Percentiles rank a stretch among this genome's conserved stretches.
These are phyloP conservation scores for Polyporus tsugae DNA, from an alignment of 1,284 basidiomycete genomes.

Conservation along the genomic window DNA sequence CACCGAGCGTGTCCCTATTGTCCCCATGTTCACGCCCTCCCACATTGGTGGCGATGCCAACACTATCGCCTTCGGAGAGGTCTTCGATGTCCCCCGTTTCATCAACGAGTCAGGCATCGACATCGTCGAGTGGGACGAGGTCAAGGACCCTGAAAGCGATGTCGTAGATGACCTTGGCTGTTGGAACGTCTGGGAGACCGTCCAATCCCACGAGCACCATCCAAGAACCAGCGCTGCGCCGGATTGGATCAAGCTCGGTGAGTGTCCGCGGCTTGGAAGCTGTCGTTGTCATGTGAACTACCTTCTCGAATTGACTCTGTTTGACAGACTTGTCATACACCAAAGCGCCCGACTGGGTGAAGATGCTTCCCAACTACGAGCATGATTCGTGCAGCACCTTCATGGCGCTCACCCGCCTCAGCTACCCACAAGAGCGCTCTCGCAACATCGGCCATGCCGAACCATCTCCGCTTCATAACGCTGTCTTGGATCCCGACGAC, in stretches of 20 bases:
- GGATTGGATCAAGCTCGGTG: slow-evolving; percentile 60
- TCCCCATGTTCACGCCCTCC: slow-evolving; percentile 71
- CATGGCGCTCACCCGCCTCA: slow-evolving; percentile 54
- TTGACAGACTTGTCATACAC: slow-evolving; percentile 60
- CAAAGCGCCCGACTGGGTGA: slow-evolving; percentile 51
- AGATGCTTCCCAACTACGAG: slow-evolving; percentile 46
- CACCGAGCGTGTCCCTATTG: slow-evolving; percentile 69
- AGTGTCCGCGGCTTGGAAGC: slow-evolving; percentile 23
- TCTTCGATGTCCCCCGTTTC: slow-evolving; percentile 53
- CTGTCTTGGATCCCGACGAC: slow-evolving; percentile 54
- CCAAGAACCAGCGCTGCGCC: slow-evolving; percentile 58
- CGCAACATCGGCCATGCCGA: slow-evolving; percentile 43
- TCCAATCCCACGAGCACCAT: slow-evolving; percentile 51
- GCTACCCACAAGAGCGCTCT: slow-evolving; percentile 51
- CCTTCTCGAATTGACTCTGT: slow-evolving; percentile 9
- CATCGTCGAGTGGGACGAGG: slow-evolving; percentile 52
- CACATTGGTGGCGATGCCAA: slow-evolving; percentile 61
- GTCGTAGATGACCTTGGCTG: slow-evolving; percentile 71
- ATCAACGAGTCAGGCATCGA: slow-evolving; percentile 44
- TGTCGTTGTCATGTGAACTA: background rate
- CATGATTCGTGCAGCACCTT: slow-evolving; percentile 55
- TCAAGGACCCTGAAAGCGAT: slow-evolving; percentile 46
- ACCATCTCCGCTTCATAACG: slow-evolving; percentile 47
- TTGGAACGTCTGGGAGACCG: slow-evolving; percentile 70
- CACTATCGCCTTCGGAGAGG: slow-evolving; percentile 49